Base-by-base conservation (phyloP, 2,329 filamentous ascomycete genomes). In the Ciborinia camelliae region DNA sequence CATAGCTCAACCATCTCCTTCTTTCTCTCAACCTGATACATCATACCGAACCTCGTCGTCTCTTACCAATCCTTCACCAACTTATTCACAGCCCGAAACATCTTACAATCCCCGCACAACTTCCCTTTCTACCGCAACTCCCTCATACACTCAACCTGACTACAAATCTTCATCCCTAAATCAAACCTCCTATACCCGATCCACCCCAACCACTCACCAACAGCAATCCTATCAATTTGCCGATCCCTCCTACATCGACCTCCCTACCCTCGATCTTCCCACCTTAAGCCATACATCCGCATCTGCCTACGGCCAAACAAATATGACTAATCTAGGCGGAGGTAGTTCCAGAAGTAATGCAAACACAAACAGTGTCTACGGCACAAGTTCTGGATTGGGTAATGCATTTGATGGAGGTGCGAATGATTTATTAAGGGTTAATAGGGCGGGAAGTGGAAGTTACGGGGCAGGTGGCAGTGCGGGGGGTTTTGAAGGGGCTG, bases 211-310 rank as follows among this genome's bases (percentile, higher is more conserved):
- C 1, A 68, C 71, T n/a, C 72, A 74, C 18, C 72, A 73, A 65
- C 68, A 65, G 39, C 70, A 72, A 63, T 37, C 60, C 8, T 75
- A 74, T 53, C 66, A 72, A 51, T 74, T 72, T 51, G 66, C 71
- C 4, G 72, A 73, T 32, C 68, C 72, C 4, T 68, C 73, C 7
- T 74, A 70, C 50, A 68, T 74, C 28, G 73, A 75, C 57, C 66
- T 75, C 1, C 73, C 73, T 14, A 73, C 72, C 14, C 61, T 74
- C 0, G 73, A 75, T 18, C 51, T 58, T 47, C 55, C 55, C 26
- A 71, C 71, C 7, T 65, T 75, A 18, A 71, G 72, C 4, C 72
- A 73, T 54, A 64, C 65, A 12, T 67, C 68, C 14, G 64, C 60
- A 37, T 65, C 64, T 15, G 39, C 51, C n/a, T 59, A 54, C 30